Evolutionary conservation across 768 basidiomycete genomes (phyloP).

Genomic region (Termitomyces titanicus): DNA sequence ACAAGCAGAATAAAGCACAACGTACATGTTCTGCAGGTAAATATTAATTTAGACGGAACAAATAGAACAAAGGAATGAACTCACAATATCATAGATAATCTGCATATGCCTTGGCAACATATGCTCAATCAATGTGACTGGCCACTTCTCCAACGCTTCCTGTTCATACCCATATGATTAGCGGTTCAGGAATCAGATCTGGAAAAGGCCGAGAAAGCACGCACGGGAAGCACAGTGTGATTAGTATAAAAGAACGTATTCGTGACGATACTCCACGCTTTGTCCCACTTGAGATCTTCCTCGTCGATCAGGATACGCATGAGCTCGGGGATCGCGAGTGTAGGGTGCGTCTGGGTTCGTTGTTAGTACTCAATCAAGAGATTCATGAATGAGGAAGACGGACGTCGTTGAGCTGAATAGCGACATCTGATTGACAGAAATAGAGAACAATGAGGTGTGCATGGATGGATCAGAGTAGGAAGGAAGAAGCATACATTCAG

Average conservation of each 20-base stretch:
- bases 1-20: not conserved
- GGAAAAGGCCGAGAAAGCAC: slow-evolving; percentile 22
- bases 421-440: slow-evolving; percentile 50
- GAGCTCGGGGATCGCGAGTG: slow-evolving; percentile 90
- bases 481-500: slow-evolving; percentile 60
- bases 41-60: not conserved
- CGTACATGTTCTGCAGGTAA: slow-evolving; percentile 45
- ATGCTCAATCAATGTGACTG: slow-evolving; percentile 80
- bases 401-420: slow-evolving; percentile 94
- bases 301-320: slow-evolving; percentile 93
- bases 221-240: slow-evolving; percentile 85
- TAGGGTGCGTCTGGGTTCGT: slow-evolving; percentile 77
- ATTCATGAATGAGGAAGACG: not conserved
- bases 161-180: slow-evolving; percentile 20
- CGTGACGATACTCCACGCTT: slow-evolving; percentile 86
- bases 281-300: slow-evolving; percentile 79
- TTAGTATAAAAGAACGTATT: slow-evolving; percentile 96
- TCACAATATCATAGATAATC: slow-evolving; percentile 69
- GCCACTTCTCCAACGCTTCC: slow-evolving; percentile 92
- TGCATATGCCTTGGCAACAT: slow-evolving; percentile 88
- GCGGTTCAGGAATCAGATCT: not conserved
- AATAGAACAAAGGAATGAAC: slow-evolving; percentile 20
- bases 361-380: not conserved
- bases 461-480: not conserved
- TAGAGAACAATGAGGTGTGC: slow-evolving; percentile 2